Evolutionary conservation across 192 early-diverging fungal genomes (phyloP).

Genomic region (Coemansia sp.): DNA sequence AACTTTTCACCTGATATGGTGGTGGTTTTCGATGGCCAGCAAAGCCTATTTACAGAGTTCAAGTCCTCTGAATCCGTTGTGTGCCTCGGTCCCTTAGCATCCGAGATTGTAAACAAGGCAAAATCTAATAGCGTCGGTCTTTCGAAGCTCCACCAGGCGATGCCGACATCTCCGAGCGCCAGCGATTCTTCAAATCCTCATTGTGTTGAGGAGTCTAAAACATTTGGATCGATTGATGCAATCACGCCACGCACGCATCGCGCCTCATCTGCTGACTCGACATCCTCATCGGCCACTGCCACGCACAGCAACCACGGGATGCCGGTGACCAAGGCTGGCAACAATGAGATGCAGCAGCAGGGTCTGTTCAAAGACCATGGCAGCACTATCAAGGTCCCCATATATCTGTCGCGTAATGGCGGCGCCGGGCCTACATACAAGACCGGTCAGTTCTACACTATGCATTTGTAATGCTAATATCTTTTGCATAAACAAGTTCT

Average conservation of each 20-base stretch:
- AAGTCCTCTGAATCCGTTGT: slow-evolving; percentile 45
- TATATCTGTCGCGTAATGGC: slow-evolving; percentile 43
- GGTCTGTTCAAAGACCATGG: slow-evolving; percentile 8
- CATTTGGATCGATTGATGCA: slow-evolving; percentile 9
- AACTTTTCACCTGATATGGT: slow-evolving; percentile 69
- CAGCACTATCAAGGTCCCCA: slow-evolving; percentile 31
- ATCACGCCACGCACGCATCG: slow-evolving; percentile 19
- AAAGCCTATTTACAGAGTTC: slow-evolving; percentile 39
- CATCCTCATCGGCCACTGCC: slow-evolving; percentile 36
- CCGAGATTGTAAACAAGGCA: slow-evolving; percentile 22
- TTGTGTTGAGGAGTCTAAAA: slow-evolving; percentile 17
- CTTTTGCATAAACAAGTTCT: not conserved
- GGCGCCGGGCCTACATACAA: slow-evolving; percentile 50
- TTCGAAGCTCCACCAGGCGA: not conserved
- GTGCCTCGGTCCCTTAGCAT: slow-evolving; percentile 43
- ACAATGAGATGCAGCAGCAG: not conserved
- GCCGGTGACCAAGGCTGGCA: not conserved
- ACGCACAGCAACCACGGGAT: slow-evolving; percentile 17
- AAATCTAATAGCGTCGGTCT: not conserved
- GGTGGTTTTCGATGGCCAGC: slow-evolving; percentile 68
- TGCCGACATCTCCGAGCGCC: slow-evolving; percentile 42
- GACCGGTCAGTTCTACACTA: slow-evolving; percentile 49
- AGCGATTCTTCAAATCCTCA: slow-evolving; percentile 34
- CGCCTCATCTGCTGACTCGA: slow-evolving; percentile 47
- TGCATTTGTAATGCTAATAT: slow-evolving; percentile 22